Conservation (phyloP, 345 rosid species). For the Durio zibethinus region DNA sequence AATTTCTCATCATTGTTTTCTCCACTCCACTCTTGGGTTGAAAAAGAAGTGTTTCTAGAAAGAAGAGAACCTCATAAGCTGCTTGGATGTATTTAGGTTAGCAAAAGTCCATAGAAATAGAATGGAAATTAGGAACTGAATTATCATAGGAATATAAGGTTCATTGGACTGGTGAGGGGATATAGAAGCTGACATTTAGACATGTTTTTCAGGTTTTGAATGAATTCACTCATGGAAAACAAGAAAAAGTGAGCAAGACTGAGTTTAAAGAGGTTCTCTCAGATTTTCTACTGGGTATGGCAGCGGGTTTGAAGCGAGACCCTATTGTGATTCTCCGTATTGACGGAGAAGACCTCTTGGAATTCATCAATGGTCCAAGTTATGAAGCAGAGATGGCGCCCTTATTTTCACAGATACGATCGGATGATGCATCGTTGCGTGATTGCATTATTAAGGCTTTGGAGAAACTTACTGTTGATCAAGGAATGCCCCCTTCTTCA, state of each 20-base stretch:
- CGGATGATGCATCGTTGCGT: conserved; percentile 42
- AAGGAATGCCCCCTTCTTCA: conserved; percentile 80
- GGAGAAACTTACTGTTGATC: conserved; percentile 76
- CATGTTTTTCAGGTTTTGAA: conserved; percentile 53
- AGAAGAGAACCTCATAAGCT: too few relatives aligned
- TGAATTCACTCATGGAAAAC: conserved; percentile 87
- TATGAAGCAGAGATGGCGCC: conserved; percentile 68
- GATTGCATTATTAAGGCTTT: conserved; percentile 54
- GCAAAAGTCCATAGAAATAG: not conserved
- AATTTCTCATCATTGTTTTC: not conserved
- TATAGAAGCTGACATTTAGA: not conserved
- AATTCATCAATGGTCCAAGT: conserved; percentile 62
- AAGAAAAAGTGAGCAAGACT: conserved; percentile 69
- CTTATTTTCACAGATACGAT: conserved; percentile 46
- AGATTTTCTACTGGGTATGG: conserved; percentile 91
- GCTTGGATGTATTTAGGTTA: not conserved
- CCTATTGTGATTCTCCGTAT: conserved; percentile 92
- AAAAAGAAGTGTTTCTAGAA: not conserved
- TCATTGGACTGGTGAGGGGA: not conserved
- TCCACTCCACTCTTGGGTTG: not conserved
- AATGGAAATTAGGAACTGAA: not conserved
- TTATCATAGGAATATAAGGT: not conserved
- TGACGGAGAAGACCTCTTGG: conserved; percentile 88
- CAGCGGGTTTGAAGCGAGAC: conserved; percentile 92
- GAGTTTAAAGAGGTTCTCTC: conserved; percentile 88